A percentile compares a stretch with the other conserved stretches of the same genome.
Evolutionary conservation across 2,329 filamentous ascomycete species (phyloP).

Genomic region (Chalaropsis ovoidea): DNA sequence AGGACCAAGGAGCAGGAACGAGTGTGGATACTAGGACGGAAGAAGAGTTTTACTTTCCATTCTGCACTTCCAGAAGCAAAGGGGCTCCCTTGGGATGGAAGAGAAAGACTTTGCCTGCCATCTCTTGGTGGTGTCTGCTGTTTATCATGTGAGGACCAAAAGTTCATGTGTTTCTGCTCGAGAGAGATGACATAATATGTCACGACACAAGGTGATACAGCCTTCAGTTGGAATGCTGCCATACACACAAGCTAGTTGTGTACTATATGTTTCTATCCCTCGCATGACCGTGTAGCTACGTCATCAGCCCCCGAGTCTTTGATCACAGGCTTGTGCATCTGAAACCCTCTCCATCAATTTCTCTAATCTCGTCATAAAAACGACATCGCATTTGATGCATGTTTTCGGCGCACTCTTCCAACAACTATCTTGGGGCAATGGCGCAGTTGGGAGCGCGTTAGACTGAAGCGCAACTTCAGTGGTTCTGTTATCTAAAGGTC

Average conservation of each 20-base stretch:
- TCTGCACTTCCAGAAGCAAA: neutral
- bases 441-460: slow-evolving; percentile 25
- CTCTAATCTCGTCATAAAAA: neutral
- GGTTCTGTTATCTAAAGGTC: slow-evolving; percentile 22
- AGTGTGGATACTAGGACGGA: neutral
- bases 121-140: neutral
- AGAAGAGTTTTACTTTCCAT: neutral
- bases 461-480: slow-evolving; percentile 22
- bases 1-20: neutral
- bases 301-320: neutral
- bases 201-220: neutral
- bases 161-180: neutral
- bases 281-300: neutral
- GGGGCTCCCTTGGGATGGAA: neutral
- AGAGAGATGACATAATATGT: neutral
- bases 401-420: neutral
- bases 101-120: neutral
- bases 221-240: neutral
- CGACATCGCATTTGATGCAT: neutral
- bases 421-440: slow-evolving; percentile 13
- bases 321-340: too few species aligned
- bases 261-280: neutral
- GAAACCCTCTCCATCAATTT: neutral
- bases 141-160: neutral
- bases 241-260: neutral